Conservation (phyloP, 2,329 filamentous ascomycete genomes). For the Fusarium nygamai region DNA sequence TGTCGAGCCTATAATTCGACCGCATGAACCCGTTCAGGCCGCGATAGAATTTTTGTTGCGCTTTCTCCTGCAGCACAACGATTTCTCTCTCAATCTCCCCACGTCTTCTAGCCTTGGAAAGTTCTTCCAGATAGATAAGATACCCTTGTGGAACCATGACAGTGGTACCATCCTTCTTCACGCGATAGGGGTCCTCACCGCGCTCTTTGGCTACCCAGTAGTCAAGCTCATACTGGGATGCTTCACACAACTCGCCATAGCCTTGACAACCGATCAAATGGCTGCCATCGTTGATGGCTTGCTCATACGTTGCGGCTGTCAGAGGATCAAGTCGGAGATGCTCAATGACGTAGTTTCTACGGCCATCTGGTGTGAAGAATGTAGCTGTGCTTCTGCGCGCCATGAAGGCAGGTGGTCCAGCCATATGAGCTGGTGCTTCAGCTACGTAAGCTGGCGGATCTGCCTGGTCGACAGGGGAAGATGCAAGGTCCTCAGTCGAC, state of each 20-base stretch:
- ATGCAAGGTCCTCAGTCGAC: neutral
- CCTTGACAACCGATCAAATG: neutral
- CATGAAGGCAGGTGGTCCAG: neutral
- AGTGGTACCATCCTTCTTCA: fast-evolving
- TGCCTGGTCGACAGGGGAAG: fast-evolving
- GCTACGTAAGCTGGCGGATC: fast-evolving
- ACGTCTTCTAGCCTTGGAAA: neutral
- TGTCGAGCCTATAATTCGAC: fast-evolving
- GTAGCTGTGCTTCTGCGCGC: neutral
- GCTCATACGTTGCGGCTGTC: neutral
- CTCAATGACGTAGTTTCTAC: neutral
- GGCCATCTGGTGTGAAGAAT: neutral
- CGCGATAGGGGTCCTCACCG: neutral
- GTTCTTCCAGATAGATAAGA: neutral
- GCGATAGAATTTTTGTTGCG: neutral
- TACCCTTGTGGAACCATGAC: neutral
- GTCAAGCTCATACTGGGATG: neutral
- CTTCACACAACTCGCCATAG: too few relatives aligned
- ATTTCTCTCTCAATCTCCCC: neutral
- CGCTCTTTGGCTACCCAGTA: neutral
- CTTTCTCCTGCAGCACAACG: neutral
- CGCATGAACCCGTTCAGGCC: neutral
- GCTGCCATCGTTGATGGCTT: fast-evolving
- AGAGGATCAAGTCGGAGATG: fast-evolving
- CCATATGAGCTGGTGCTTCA: neutral